Evolutionary conservation across 106 monocot genomes (phyloP).

Genomic region (Posidonia australis): DNA sequence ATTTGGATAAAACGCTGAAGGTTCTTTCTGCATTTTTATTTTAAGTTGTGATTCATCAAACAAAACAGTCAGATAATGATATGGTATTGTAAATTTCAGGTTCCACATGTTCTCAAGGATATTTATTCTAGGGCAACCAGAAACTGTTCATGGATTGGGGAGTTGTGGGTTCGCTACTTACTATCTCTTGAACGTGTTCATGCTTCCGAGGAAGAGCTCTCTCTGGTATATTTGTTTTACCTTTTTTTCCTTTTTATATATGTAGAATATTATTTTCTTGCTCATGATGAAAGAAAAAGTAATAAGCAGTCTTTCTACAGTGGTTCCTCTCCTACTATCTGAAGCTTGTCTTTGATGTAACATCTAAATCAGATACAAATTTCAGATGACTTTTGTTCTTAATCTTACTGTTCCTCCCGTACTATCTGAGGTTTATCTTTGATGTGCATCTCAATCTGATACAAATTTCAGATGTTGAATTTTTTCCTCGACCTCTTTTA

Average conservation of each 20-base stretch:
- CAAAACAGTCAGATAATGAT: background rate
- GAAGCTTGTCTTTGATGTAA: too few species aligned
- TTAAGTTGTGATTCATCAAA: background rate
- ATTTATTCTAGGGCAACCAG: constrained; percentile 80
- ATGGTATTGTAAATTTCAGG: constrained; percentile 28
- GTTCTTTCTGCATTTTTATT: constrained; percentile 9
- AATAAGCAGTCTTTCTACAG: too few species aligned
- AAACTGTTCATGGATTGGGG: constrained; percentile 83
- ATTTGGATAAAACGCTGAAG: constrained; percentile 80
- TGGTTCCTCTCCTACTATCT: too few species aligned
- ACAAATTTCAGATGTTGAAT: too few species aligned
- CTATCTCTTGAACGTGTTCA: constrained; percentile 67
- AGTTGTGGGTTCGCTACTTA: constrained; percentile 74
- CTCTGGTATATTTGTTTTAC: constrained; percentile 34
- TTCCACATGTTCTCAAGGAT: constrained; percentile 51
- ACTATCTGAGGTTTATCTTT: too few species aligned
- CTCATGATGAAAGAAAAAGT: background rate
- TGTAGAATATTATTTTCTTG: background rate
- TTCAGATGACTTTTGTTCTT: too few species aligned
- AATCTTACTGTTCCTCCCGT: too few species aligned
- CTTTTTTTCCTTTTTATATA: constrained; percentile 2
- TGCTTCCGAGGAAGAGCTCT: constrained; percentile 67
- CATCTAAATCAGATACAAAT: too few species aligned
- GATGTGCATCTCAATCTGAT: too few species aligned
- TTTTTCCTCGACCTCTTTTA: too few species aligned